Base-by-base conservation (phyloP, 176 grass and related monocot species). In the Pontederia crassipes region DNA sequence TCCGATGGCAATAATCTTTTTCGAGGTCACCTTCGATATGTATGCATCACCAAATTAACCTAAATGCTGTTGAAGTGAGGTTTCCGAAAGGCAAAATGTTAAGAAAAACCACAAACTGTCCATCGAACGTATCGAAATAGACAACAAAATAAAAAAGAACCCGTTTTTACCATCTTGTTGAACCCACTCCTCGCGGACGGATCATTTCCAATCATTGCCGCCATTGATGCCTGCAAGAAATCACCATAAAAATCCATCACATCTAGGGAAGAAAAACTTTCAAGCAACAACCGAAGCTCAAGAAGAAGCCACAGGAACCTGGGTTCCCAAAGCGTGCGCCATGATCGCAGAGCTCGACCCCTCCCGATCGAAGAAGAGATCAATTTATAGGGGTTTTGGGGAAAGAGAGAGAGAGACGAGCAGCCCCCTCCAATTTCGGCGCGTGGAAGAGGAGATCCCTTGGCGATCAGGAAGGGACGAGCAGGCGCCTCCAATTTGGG, bases 251-350 rank as follows among this genome's bases (percentile, higher is more conserved):
- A 32, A 59, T 18, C 1, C 11, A 55, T 61, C 51, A 13, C 61
- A 16, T 59, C 16, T 11, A 75, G 54, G 13, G 12, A 26, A 28
- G 20, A 4, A 51, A 52, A 59, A 8, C 51, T 28, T 11, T 54
- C 12, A 53, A 32, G 54, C 58, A 29, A 66, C 57, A 15, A 63
- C 46, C 11, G 18, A 75, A 48, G 48, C 20, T n/a, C 0, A 12
- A 15, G 45, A 29, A 2, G 51, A 12, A 63, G 48, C 54, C 12
- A 77, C 17, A 4, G 57, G 56, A 14, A 82, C 80, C 80, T 69
- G 80, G 49, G 68, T 56, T 68, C 68, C 69, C n/a, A 82, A 54
- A 56, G 74, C 68, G 45, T 69, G 80, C 62, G 74, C 74, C 80
- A 82, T 82, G 61, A 57, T n/a, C 55, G 47, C 40, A 55, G 2